Base-by-base conservation (phyloP, 73 alveolate species). In the Durusdinium trenchii region DNA sequence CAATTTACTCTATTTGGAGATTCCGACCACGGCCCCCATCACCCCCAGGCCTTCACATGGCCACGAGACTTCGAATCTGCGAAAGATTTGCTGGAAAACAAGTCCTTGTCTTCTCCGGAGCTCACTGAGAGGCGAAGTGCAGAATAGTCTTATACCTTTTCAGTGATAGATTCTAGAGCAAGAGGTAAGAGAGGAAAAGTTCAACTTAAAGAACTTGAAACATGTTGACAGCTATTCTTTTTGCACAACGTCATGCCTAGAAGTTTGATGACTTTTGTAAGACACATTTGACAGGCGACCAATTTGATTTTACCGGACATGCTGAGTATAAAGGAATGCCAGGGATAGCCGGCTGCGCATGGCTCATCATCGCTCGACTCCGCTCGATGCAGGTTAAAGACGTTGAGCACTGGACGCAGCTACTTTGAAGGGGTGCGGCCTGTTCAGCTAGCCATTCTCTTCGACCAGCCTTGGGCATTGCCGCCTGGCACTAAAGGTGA, bases 31-130 rank as follows among this genome's bases (percentile, higher is more conserved):
- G n/a, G n/a, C n/a, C n/a, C n/a, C n/a, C 12, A 57, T 57, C 69
- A 12, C 69, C 12, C 69, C 10, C 5, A 83, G 94, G 94, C 36
- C 23, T 91, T 91, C 47, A 35, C 87, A 3, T 91, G 98, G 98
- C 98, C 98, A 48, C 67, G 36, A 3, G 67, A 51, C n/a, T 60
- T 57, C 26, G 98, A 67, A 57, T 76, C 84, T 30, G 3, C 98
- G n/a, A 46, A 40, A 42, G 87, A 62, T 46, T n/a, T 91, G 78
- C 38, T 91, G 98, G 98, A 91, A 67, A 89, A 89, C 57, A 91
- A 91, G 46, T 43, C 60, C 54, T 78, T 69, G 40, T 91, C 98
- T 78, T 91, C 98, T 2, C 62, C 86, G 50, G 90, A 76, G 69
- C 84, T 78, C 57, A 67, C 78, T 0, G 87, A 67, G 45, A 91